Conservation (phyloP, 176 grass and related monocot genomes). For the Oryza officinalis region DNA sequence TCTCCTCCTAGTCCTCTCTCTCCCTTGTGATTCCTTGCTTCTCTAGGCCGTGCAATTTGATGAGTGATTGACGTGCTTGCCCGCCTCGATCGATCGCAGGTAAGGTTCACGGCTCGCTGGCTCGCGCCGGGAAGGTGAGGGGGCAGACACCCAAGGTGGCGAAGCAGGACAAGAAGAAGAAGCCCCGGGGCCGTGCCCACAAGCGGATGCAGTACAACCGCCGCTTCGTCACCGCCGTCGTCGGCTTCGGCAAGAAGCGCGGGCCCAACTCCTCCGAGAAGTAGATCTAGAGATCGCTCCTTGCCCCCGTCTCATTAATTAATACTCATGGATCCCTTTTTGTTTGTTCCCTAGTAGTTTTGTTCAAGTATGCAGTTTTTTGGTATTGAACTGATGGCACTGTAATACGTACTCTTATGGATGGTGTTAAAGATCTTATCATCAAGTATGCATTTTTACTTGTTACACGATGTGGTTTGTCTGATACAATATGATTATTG, state of each 20-base stretch:
- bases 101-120: conserved; percentile 88
- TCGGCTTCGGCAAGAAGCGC: conserved; percentile 90
- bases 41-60: neutral
- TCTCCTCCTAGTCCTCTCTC: neutral
- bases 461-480: neutral
- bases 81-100: conserved; percentile 36
- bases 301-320: neutral
- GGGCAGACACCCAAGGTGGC: conserved; percentile 90
- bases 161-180: conserved; percentile 93
- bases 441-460: neutral
- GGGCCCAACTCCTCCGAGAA: conserved; percentile 89
- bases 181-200: conserved; percentile 77
- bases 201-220: conserved; percentile 92
- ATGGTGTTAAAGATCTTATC: conserved; percentile 9
- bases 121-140: conserved; percentile 81
- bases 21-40: neutral
- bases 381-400: conserved; percentile 4
- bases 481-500: neutral
- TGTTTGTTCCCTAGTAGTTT: neutral
- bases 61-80: neutral
- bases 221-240: conserved; percentile 88
- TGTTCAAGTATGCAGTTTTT: conserved; percentile 9
- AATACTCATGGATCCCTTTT: neutral
- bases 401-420: conserved; percentile 17
- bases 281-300: conserved; percentile 48